A percentile compares a stretch with the other conserved stretches of the same genome.
These are phyloP conservation scores for Orbilia oligospora DNA, from an alignment of 2,329 filamentous ascomycete species.

Conservation along the genomic window DNA sequence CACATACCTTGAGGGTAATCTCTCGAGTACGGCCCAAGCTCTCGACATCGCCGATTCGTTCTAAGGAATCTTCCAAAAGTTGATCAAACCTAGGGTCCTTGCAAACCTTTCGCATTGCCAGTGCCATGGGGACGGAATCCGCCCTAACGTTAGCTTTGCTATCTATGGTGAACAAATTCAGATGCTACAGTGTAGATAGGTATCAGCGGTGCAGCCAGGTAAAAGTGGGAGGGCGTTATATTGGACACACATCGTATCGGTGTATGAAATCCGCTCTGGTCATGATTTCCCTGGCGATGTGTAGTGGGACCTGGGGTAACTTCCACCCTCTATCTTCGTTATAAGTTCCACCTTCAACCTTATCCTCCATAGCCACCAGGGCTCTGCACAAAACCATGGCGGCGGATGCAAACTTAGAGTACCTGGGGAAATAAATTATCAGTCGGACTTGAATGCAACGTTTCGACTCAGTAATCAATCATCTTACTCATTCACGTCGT, in stretches of 20 bases:
- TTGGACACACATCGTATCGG: conserved; percentile 75
- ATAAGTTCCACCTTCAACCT: conserved; percentile 70
- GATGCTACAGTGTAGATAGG: conserved; percentile 69
- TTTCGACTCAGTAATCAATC: neutral
- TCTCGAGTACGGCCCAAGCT: conserved; percentile 93
- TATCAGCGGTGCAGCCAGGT: neutral
- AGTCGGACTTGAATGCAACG: neutral
- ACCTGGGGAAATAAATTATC: conserved; percentile 18
- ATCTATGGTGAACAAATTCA: conserved; percentile 96
- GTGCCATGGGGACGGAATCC: conserved; percentile 95
- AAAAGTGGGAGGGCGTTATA: neutral
- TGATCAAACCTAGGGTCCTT: conserved; percentile 81
- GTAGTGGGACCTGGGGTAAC: conserved; percentile 83
- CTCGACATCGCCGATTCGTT: conserved; percentile 93
- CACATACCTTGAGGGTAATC: conserved; percentile 83
- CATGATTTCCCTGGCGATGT: conserved; percentile 91
- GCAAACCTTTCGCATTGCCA: conserved; percentile 89
- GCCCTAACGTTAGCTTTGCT: conserved; percentile 88
- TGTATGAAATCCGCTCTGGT: conserved; percentile 95
- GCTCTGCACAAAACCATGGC: conserved; percentile 94
- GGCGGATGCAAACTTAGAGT: conserved; percentile 73
- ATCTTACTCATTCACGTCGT: conserved; percentile 84
- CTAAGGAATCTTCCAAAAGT: conserved; percentile 83
- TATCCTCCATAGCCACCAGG: conserved; percentile 83
- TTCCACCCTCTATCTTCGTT: conserved; percentile 77